Base-by-base conservation (phyloP, 1,284 basidiomycete genomes). In the Waitea zeae region DNA sequence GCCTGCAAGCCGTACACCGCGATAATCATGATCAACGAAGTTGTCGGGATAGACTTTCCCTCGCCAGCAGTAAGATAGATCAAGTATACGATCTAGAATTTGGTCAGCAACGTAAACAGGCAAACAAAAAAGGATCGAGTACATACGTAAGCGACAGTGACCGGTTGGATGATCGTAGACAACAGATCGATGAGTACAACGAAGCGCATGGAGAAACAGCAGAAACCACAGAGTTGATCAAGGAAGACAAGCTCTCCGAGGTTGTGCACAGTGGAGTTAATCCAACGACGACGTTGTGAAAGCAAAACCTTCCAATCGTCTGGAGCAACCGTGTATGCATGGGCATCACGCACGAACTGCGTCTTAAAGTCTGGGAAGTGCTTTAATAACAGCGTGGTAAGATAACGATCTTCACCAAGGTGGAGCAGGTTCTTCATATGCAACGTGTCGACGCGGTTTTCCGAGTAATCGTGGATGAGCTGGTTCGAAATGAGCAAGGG, bases 201-300 rank as follows among this genome's bases (percentile, higher is more conserved):
- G 55, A 97, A 98, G 17, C 93, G 75, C 93, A 99, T 97, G 3
- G 89, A 96, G 69, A 98, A 95, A 62, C 86, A 83, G 49, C 90
- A 96, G 71, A 95, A 93, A 41, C 92, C 89, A 48, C 89, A 96
- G 41, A 97, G 77, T 43, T 90, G 81, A 31, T 92, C 86, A 47
- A 96, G 61, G 61, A 88, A 88, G 41, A 96, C 63, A 26, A 98
- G 66, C 54, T 97, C 93, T 34, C 77, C 84, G 41, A 98, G 61
- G 54, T 99, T 98, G 62, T 99, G 93, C 20, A 98, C 78, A 0
- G 93, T 99, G 26, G 90, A 97, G 62, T 98, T 98, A 61, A 98
- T 99, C 95, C 95, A 98, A 48, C 90, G 81, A 61, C 92, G 82
- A 61, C 92, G 78, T 54, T 99, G 93, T 7, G 89, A 95, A n/a